These are phyloP conservation scores for Metroxylon sagu DNA, from an alignment of 176 grass and related monocot species.

Conservation along the genomic window DNA sequence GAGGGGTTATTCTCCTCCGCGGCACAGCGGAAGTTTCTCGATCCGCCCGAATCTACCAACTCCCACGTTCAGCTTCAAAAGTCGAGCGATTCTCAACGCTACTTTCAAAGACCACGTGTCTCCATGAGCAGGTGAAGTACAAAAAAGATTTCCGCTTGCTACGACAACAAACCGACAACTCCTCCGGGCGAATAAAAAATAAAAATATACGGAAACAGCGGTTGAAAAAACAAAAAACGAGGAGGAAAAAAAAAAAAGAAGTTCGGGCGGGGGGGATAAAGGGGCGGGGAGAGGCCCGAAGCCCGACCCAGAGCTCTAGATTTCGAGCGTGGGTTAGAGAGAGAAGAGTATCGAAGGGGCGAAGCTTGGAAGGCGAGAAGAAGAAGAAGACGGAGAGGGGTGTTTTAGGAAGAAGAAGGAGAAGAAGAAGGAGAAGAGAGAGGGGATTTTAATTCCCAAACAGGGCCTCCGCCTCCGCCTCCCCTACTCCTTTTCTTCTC, in stretches of 20 bases:
- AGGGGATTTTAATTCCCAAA: conserved; percentile 6
- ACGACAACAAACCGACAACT: no score
- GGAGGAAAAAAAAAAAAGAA: neutral
- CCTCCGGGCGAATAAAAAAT: neutral
- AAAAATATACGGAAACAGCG: neutral
- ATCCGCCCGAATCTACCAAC: no score
- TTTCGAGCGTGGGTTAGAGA: neutral
- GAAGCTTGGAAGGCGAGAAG: neutral
- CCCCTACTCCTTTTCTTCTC: neutral
- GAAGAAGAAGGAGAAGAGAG: neutral
- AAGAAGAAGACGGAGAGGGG: neutral
- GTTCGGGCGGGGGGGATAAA: neutral
- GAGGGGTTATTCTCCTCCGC: no score
- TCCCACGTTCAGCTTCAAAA: no score
- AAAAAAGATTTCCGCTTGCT: no score
- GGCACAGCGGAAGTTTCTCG: no score
- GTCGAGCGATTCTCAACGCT: no score
- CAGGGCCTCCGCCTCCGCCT: neutral
- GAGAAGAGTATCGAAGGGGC: neutral
- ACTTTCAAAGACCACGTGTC: no score
- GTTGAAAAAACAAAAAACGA: neutral
- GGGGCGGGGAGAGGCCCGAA: neutral
- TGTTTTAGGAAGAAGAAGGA: conserved; percentile 7
- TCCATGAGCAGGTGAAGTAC: no score
- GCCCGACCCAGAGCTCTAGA: conserved; percentile 27